phyloP scores from a whole-genome alignment of 352 stramenopile species.

The Phytophthora syringae region DNA sequence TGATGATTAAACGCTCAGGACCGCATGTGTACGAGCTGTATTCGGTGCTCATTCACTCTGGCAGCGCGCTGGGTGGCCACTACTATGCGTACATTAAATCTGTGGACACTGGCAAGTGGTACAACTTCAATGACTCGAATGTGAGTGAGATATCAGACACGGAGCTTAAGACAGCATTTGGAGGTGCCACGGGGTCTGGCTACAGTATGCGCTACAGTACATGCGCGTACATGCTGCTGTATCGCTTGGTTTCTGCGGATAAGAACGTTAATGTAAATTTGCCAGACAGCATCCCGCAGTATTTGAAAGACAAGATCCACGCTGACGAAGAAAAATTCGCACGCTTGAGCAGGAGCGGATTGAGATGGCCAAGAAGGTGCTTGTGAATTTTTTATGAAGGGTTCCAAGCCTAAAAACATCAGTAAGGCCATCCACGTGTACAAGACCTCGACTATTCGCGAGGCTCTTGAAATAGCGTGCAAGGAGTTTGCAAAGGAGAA shows the following conservation, averaged over 20 bases:
- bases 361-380: constrained; percentile 79
- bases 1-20: constrained; percentile 66
- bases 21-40: constrained; percentile 92
- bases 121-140: constrained; percentile 90
- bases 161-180: constrained; percentile 80
- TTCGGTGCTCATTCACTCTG: constrained; percentile 93
- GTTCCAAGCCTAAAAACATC: constrained; percentile 63
- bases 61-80: constrained; percentile 91
- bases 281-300: constrained; percentile 66
- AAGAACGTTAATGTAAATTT: constrained; percentile 75
- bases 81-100: constrained; percentile 96
- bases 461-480: constrained; percentile 50
- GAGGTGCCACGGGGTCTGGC: constrained; percentile 54
- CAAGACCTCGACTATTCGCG: constrained; percentile 70
- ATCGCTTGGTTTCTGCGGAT: constrained; percentile 71
- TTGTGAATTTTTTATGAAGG: constrained; percentile 87
- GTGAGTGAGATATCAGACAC: constrained; percentile 81
- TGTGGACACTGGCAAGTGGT: constrained; percentile 83
- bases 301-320: constrained; percentile 69
- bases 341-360: constrained; percentile 67
- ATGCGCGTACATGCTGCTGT: constrained; percentile 93
- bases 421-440: constrained; percentile 80
- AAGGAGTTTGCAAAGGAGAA: constrained; percentile 71
- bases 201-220: constrained; percentile 79
- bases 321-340: constrained; percentile 71